phyloP scores from a whole-genome alignment of 2,329 filamentous ascomycete genomes.

The Penicillium sp. region DNA sequence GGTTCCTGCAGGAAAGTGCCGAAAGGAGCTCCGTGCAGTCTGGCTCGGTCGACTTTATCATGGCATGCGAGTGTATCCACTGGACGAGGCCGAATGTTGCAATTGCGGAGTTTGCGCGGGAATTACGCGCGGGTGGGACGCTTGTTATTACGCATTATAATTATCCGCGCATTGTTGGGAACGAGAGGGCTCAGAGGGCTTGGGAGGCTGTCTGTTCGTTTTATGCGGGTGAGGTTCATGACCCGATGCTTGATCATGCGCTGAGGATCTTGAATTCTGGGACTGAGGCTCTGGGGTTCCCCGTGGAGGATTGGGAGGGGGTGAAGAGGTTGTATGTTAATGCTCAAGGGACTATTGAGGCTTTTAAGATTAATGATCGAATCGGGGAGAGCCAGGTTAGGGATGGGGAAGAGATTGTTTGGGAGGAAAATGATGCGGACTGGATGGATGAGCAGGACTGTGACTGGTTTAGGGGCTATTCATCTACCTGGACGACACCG shows the following conservation, averaged over 20 bases:
- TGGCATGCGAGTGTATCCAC: constrained; percentile 6
- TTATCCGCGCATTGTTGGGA: not conserved
- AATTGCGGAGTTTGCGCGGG: not conserved
- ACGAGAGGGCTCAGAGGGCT: constrained; percentile 2
- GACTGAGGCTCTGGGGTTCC: not conserved
- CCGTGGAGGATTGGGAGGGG: not conserved
- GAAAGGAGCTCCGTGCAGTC: not conserved
- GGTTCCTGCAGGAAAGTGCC: constrained; percentile 1
- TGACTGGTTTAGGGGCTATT: constrained; percentile 6
- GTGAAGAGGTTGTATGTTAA: constrained; percentile 4
- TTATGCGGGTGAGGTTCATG: not conserved
- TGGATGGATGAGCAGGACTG: constrained; percentile 5
- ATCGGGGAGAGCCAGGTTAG: not conserved
- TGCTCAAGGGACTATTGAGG: not conserved
- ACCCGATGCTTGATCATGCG: constrained; percentile 5
- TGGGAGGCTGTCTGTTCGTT: not conserved
- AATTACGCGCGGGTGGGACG: not conserved
- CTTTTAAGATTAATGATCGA: constrained; percentile 3
- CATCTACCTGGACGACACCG: constrained; percentile 1
- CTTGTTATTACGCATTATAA: constrained; percentile 5
- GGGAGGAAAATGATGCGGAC: not conserved
- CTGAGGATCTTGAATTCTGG: constrained; percentile 3
- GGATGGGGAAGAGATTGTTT: constrained; percentile 1
- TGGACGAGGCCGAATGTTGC: constrained; percentile 1
- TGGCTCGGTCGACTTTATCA: not conserved